Conservation (phyloP, 768 basidiomycete genomes). For the Inosperma sp. region DNA sequence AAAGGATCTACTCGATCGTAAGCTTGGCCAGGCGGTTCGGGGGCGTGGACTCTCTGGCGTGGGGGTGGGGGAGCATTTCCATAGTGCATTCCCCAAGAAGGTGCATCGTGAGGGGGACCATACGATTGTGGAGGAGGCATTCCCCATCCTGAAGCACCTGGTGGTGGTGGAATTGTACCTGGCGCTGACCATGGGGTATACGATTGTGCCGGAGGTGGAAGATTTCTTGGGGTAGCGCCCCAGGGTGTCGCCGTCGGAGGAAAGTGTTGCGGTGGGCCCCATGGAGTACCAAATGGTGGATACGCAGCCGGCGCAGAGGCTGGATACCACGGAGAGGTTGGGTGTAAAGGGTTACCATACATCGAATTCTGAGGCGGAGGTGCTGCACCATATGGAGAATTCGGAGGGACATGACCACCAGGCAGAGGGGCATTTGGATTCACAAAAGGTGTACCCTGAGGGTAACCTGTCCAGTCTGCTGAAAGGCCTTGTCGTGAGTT, state of each 20-base stretch:
- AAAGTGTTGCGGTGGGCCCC: conserved; percentile 14
- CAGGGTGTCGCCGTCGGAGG: conserved; percentile 15
- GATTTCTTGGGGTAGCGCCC: conserved; percentile 10
- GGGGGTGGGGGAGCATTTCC: conserved; percentile 1
- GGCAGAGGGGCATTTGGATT: conserved; percentile 14
- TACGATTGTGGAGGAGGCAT: neutral
- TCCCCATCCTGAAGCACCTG: conserved; percentile 7
- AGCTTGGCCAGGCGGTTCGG: conserved; percentile 20
- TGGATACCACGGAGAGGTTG: conserved; percentile 15
- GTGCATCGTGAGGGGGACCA: conserved; percentile 3
- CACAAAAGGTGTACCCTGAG: conserved; percentile 19
- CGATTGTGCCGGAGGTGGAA: conserved; percentile 10
- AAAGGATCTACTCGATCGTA: conserved; percentile 29
- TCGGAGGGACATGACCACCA: conserved; percentile 5
- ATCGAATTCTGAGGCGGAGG: neutral
- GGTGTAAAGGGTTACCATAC: too few species aligned
- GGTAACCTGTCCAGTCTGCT: conserved; percentile 32
- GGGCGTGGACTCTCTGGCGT: conserved; percentile 17
- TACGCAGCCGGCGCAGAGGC: conserved; percentile 18
- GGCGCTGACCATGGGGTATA: conserved; percentile 15
- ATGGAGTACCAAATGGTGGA: conserved; percentile 13
- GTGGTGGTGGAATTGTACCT: conserved; percentile 5
- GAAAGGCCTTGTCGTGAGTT: conserved; percentile 20
- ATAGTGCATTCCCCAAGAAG: conserved; percentile 8
- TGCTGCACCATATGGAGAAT: conserved; percentile 12